Evolutionary conservation across 371 early-diverging fungal genomes (phyloP).

Genomic region (Circinella umbellata): DNA sequence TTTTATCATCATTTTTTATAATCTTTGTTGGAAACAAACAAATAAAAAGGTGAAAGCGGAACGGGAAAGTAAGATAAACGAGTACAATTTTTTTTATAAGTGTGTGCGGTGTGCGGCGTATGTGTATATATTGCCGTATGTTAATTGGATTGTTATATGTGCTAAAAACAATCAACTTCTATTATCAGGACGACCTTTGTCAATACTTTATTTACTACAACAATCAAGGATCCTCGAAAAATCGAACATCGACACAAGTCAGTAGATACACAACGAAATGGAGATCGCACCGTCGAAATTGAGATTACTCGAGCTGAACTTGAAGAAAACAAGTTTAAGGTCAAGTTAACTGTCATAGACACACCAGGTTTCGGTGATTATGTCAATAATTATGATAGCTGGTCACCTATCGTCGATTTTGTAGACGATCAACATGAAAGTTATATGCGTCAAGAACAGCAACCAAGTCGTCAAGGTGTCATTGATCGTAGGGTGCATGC

Average conservation of each 20-base stretch:
- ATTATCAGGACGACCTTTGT: slow-evolving; percentile 61
- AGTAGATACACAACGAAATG: slow-evolving; percentile 47
- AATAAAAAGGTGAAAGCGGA: slow-evolving; percentile 51
- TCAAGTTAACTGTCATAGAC: slow-evolving; percentile 89
- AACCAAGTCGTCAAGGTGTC: slow-evolving; percentile 55
- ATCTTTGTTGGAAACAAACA: background rate
- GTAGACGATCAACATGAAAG: slow-evolving; percentile 95
- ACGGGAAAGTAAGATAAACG: slow-evolving; percentile 53
- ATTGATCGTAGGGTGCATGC: slow-evolving; percentile 85
- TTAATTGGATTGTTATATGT: no score
- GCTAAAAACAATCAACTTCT: no score
- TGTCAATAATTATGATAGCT: slow-evolving; percentile 70
- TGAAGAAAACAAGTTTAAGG: slow-evolving; percentile 95
- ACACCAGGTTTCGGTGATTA: slow-evolving; percentile 94
- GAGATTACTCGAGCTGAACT: slow-evolving; percentile 76
- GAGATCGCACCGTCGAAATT: slow-evolving; percentile 65
- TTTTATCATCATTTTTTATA: no score
- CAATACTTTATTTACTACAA: slow-evolving; percentile 75
- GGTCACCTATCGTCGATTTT: slow-evolving; percentile 76
- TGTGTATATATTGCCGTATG: no score
- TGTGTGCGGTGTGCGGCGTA: no score
- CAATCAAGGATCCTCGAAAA: slow-evolving; percentile 61
- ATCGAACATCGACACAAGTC: slow-evolving; percentile 35
- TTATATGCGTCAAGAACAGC: slow-evolving; percentile 79
- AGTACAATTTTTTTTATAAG: no score